Evolutionary conservation across 1,284 basidiomycete genomes (phyloP).

Genomic region (Boletus sp.): DNA sequence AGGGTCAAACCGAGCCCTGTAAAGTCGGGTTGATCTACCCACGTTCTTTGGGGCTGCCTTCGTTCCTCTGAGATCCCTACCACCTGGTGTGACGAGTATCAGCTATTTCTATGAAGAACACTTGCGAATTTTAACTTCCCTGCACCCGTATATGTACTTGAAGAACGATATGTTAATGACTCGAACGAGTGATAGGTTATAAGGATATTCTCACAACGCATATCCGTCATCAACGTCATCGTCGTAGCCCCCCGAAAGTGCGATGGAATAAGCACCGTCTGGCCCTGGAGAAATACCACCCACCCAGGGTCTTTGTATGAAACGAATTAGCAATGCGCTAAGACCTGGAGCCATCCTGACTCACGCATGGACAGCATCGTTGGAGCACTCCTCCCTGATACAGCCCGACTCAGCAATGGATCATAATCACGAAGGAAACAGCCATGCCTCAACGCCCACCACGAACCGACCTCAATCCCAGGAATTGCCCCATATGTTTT

Average conservation of each 20-base stretch:
- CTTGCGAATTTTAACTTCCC: conserved; percentile 42
- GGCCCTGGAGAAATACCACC: conserved; percentile 72
- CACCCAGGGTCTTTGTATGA: conserved; percentile 62
- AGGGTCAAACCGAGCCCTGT: not conserved
- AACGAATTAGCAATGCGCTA: not conserved
- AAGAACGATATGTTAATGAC: not conserved
- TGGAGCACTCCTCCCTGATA: conserved; percentile 63
- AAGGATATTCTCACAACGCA: conserved; percentile 63
- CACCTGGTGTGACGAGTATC: conserved; percentile 48
- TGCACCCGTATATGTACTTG: conserved; percentile 76
- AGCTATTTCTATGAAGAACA: not conserved
- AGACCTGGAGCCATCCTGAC: conserved; percentile 29
- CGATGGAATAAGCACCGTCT: conserved; percentile 77
- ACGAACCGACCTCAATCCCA: conserved; percentile 74
- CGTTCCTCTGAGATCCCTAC: conserved; percentile 81
- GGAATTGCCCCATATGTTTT: conserved; percentile 58
- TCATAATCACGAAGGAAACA: not conserved
- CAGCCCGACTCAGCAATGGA: not conserved
- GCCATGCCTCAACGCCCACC: conserved; percentile 68
- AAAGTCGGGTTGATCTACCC: conserved; percentile 23
- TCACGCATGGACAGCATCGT: conserved; percentile 76
- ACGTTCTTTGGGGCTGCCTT: conserved; percentile 78
- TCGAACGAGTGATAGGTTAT: not conserved
- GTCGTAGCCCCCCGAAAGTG: conserved; percentile 82
- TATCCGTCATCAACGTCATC: conserved; percentile 84